Percentiles rank a stretch among this genome's conserved stretches.
Conservation (phyloP, 257 asterid species). For the Hygrophila difformis region DNA sequence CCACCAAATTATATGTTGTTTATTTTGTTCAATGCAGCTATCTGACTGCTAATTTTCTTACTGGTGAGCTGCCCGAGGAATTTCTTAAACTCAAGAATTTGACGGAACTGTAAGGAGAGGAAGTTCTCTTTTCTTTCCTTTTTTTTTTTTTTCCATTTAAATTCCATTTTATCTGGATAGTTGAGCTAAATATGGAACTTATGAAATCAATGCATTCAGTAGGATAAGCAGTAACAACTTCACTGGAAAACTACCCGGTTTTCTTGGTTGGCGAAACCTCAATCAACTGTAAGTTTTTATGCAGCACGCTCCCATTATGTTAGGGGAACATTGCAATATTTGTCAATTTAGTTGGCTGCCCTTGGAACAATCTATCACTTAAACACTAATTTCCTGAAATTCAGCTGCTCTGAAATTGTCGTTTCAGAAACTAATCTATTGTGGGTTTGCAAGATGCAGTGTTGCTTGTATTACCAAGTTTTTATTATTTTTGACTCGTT, state of each 20-base stretch:
- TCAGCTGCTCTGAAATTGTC: too few relatives aligned
- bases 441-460: too few relatives aligned
- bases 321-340: too few relatives aligned
- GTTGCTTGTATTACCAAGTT: too few relatives aligned
- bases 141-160: neutral
- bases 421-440: too few relatives aligned
- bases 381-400: too few relatives aligned
- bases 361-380: too few relatives aligned
- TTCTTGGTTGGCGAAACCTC: slow-evolving; percentile 35
- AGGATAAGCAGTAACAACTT: slow-evolving; percentile 50
- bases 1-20: neutral
- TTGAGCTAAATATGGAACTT: too few relatives aligned
- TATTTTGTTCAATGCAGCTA: slow-evolving; percentile 25
- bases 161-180: neutral
- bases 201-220: too few relatives aligned
- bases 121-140: neutral
- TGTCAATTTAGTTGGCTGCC: neutral
- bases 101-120: slow-evolving; percentile 30
- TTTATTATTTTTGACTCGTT: neutral
- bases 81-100: slow-evolving; percentile 27
- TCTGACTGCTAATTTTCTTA: slow-evolving; percentile 38
- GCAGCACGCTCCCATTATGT: neutral
- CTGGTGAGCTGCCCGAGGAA: slow-evolving; percentile 37
- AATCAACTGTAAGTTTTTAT: slow-evolving; percentile 36
- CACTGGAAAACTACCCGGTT: slow-evolving; percentile 42